Evolutionary conservation across 1,139 yeast genomes (phyloP).

Genomic region (Entelexis paramagnoliae): DNA sequence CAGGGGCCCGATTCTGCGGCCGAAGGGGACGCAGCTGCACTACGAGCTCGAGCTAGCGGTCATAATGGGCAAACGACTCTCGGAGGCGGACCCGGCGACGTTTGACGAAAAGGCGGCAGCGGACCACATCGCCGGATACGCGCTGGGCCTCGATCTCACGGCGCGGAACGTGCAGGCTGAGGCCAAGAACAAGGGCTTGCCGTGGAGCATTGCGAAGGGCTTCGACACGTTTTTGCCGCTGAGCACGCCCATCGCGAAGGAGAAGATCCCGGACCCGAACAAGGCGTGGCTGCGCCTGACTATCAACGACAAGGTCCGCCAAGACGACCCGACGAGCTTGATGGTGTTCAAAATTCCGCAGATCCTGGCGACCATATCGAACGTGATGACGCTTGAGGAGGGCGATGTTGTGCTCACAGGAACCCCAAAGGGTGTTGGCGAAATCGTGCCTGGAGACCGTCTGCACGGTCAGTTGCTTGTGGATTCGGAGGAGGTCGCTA

Average conservation of each 20-base stretch:
- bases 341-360: constrained; percentile 85
- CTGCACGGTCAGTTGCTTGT: constrained; percentile 41
- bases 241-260: constrained; percentile 58
- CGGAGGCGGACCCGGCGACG: constrained; percentile 46
- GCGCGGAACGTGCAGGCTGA: constrained; percentile 94
- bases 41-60: constrained; percentile 91
- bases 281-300: constrained; percentile 54
- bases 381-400: constrained; percentile 78
- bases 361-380: constrained; percentile 69
- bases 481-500: constrained; percentile 11
- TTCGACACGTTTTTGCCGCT: constrained; percentile 91
- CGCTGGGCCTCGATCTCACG: constrained; percentile 83
- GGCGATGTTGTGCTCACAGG: constrained; percentile 92
- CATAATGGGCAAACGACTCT: constrained; percentile 52
- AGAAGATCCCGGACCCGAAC: constrained; percentile 60
- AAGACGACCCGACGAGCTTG: constrained; percentile 66
- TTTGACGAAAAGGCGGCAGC: constrained; percentile 61
- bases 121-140: constrained; percentile 72
- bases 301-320: constrained; percentile 62
- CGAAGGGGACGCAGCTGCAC: constrained; percentile 71
- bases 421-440: constrained; percentile 97
- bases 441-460: constrained; percentile 63
- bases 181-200: constrained; percentile 87
- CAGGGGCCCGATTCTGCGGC: constrained; percentile 69
- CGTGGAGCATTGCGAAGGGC: constrained; percentile 96